Conservation (phyloP, 495 filamentous ascomycete genomes). For the Xylaria palmicola region DNA sequence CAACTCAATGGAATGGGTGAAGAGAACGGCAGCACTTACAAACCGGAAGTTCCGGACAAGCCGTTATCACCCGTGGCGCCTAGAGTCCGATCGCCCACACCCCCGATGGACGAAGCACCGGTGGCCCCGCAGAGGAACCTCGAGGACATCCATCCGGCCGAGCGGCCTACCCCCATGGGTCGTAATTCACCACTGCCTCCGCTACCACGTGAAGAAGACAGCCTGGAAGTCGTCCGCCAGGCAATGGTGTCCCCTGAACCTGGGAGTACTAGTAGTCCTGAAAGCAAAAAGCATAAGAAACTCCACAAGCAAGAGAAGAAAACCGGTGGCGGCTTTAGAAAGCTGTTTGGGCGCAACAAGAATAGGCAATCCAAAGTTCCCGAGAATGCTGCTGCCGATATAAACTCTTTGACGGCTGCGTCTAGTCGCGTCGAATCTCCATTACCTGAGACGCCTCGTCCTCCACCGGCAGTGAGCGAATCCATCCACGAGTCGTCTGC, state of each 20-base stretch:
- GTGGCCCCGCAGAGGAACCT: constrained; percentile 33
- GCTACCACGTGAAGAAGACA: constrained; percentile 37
- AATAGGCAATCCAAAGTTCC: constrained; percentile 50
- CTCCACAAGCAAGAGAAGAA: constrained; percentile 57
- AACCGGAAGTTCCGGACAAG: constrained; percentile 38
- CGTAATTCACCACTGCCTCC: constrained; percentile 40
- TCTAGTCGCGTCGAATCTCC: constrained; percentile 23
- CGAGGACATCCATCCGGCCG: constrained; percentile 36
- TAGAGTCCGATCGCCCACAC: constrained; percentile 12
- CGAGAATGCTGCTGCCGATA: constrained; percentile 44
- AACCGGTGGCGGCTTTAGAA: constrained; percentile 50
- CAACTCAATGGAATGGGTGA: constrained; percentile 23
- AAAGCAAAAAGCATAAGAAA: constrained; percentile 52
- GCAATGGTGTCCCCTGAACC: constrained; percentile 47
- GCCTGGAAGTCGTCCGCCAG: constrained; percentile 40
- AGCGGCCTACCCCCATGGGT: constrained; percentile 29
- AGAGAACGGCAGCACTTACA: constrained; percentile 22
- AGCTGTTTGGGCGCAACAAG: constrained; percentile 64
- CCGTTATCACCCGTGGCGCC: constrained; percentile 18
- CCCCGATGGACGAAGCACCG: constrained; percentile 2
- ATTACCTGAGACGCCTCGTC: constrained; percentile 19
- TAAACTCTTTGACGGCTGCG: constrained; percentile 33
- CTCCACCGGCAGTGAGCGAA: constrained; percentile 28
- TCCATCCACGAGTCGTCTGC: constrained; percentile 26
- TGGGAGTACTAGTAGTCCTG: constrained; percentile 36